These are phyloP conservation scores for Rhynchosporium secalis DNA, from an alignment of 2,329 filamentous ascomycete genomes.

Conservation along the genomic window DNA sequence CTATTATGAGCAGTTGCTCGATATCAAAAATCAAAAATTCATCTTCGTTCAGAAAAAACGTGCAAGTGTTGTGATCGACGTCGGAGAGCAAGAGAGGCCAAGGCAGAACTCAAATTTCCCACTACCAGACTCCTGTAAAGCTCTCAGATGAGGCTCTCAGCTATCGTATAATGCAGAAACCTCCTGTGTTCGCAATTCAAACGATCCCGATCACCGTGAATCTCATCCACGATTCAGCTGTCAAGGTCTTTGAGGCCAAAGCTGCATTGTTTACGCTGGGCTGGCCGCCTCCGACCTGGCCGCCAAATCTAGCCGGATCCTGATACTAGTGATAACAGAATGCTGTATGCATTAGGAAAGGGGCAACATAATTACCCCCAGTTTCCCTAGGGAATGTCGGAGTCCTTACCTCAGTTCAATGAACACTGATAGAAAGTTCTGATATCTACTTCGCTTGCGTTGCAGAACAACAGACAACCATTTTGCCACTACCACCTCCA, in stretches of 20 bases:
- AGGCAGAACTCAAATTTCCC: slow-evolving; percentile 9
- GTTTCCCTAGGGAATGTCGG: neutral
- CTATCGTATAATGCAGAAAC: neutral
- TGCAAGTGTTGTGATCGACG: slow-evolving; percentile 11
- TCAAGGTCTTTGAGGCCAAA: neutral
- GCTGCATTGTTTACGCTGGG: slow-evolving; percentile 9
- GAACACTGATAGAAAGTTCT: neutral
- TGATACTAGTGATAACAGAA: slow-evolving; percentile 4
- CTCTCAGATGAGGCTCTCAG: neutral
- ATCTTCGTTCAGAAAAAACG: neutral
- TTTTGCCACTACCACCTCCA: neutral
- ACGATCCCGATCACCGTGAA: too few species aligned
- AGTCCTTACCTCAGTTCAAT: neutral
- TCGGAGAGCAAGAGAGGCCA: neutral
- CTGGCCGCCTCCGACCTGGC: neutral
- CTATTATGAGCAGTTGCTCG: neutral
- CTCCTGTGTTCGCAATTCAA: neutral
- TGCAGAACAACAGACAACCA: neutral
- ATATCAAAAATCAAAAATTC: neutral
- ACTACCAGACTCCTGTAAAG: neutral
- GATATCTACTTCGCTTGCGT: slow-evolving; percentile 1
- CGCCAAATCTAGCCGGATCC: neutral
- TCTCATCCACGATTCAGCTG: neutral
- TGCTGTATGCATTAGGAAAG: neutral
- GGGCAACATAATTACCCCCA: neutral